A percentile compares a stretch with the other conserved stretches of the same genome.
Evolutionary conservation across 306 rosid species (phyloP).

Genomic region (Vigna unguiculata): DNA sequence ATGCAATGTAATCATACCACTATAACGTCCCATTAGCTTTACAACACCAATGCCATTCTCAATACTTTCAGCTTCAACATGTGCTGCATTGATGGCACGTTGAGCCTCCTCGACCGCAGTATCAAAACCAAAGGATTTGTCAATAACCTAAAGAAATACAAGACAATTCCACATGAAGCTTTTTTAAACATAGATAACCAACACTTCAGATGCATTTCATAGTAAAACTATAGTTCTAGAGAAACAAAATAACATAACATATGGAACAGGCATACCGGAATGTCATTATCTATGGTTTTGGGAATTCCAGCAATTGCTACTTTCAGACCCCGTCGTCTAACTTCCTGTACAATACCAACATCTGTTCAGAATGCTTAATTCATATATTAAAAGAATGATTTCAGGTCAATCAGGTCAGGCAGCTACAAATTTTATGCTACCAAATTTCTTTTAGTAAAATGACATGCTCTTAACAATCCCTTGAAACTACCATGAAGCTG

Average conservation of each 20-base stretch:
- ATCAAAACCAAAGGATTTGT: slow-evolving; percentile 93
- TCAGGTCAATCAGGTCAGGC: slow-evolving; percentile 29
- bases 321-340: slow-evolving; percentile 86
- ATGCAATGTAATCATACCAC: slow-evolving; percentile 66
- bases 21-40: slow-evolving; percentile 89
- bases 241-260: slow-evolving; percentile 10
- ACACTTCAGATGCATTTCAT: slow-evolving; percentile 47
- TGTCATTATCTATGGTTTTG: slow-evolving; percentile 96
- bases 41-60: slow-evolving; percentile 93
- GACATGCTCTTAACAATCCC: slow-evolving; percentile 11
- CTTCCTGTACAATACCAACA: slow-evolving; percentile 66
- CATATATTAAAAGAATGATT: slow-evolving; percentile 23
- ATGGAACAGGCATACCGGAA: slow-evolving; percentile 66
- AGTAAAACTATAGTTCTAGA: slow-evolving; percentile 6
- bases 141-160: slow-evolving; percentile 68
- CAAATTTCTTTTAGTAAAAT: neutral
- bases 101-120: slow-evolving; percentile 98
- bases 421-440: slow-evolving; percentile 20
- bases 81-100: slow-evolving; percentile 95
- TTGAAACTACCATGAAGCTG: slow-evolving; percentile 33
- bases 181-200: slow-evolving; percentile 45
- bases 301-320: slow-evolving; percentile 90
- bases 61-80: slow-evolving; percentile 84
- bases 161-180: slow-evolving; percentile 16
- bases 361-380: slow-evolving; percentile 32